These are phyloP conservation scores for Dothistroma septosporum DNA, from an alignment of 2,329 filamentous ascomycete genomes.

Conservation along the genomic window DNA sequence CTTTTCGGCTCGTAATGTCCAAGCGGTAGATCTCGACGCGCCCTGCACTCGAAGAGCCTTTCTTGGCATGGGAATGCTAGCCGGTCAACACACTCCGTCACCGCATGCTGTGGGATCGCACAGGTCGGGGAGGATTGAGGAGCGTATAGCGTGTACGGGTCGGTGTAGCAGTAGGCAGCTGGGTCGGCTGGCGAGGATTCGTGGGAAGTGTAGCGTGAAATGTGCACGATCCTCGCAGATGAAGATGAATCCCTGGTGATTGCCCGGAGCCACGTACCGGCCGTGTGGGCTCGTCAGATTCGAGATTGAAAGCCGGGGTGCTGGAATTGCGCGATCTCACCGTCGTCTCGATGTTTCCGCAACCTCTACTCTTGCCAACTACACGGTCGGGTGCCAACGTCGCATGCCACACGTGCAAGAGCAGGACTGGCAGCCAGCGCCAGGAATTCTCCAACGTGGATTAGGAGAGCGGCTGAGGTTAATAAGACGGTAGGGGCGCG, in stretches of 20 bases:
- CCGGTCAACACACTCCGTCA: slow-evolving; percentile 5
- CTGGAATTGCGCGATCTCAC: neutral
- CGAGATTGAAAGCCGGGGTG: neutral
- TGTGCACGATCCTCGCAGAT: slow-evolving; percentile 35
- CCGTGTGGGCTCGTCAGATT: neutral
- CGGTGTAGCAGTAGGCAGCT: slow-evolving; percentile 25
- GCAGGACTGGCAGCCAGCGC: neutral
- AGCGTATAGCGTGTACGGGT: slow-evolving; percentile 38
- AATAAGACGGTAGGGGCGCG: neutral
- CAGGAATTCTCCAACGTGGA: slow-evolving; percentile 1
- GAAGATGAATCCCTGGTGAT: neutral
- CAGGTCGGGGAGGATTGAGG: neutral
- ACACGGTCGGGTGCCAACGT: neutral
- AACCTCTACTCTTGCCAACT: neutral
- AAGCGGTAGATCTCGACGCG: slow-evolving; percentile 20
- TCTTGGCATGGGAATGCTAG: slow-evolving; percentile 21
- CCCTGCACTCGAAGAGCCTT: slow-evolving; percentile 22
- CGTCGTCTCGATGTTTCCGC: neutral
- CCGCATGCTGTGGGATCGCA: slow-evolving; percentile 10
- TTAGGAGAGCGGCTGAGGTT: neutral
- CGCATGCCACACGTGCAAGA: neutral
- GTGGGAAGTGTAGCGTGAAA: slow-evolving; percentile 36
- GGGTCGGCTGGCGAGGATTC: neutral
- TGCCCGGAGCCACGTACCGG: neutral
- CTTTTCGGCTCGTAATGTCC: slow-evolving; percentile 19